Percentiles rank a stretch among this genome's conserved stretches.
phyloP scores from a whole-genome alignment of 331 rosid genomes.

The Saraca asoca region DNA sequence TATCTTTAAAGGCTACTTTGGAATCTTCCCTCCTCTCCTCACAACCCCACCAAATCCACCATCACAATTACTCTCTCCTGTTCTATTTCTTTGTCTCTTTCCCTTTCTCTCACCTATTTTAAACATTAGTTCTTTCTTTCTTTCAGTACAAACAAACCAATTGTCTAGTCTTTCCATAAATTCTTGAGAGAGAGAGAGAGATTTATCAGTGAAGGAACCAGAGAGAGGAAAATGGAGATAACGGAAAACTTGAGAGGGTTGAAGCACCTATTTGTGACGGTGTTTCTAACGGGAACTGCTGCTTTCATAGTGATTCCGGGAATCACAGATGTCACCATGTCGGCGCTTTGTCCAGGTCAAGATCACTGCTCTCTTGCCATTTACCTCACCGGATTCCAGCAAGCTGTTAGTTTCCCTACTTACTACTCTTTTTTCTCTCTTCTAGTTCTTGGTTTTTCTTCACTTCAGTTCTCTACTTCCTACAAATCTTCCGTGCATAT shows the following conservation, averaged over 20 bases:
- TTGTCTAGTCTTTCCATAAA: not conserved
- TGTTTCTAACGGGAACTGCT: conserved; percentile 45
- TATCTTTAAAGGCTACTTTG: too few species aligned
- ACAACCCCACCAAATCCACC: too few species aligned
- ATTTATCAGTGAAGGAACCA: not conserved
- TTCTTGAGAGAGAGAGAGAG: not conserved
- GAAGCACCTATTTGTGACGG: conserved; percentile 63
- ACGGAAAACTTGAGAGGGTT: conserved; percentile 49
- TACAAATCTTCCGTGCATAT: too few species aligned
- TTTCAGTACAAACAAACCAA: not conserved
- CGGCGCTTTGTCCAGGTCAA: conserved; percentile 71
- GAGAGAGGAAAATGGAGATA: not conserved
- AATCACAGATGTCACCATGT: conserved; percentile 69
- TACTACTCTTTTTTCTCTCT: not conserved
- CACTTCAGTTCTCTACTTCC: too few species aligned
- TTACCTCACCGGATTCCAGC: conserved; percentile 74
- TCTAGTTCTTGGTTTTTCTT: too few species aligned
- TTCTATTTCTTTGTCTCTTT: too few species aligned
- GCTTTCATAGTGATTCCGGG: conserved; percentile 43
- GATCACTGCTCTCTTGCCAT: conserved; percentile 84
- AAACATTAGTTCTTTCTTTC: too few species aligned
- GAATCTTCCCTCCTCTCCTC: too few species aligned
- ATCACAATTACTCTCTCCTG: too few species aligned
- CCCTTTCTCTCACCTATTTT: too few species aligned
- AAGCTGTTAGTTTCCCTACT: conserved; percentile 53